Conservation (phyloP, 805 yeast genomes). For the Ogataea nitratoaversa region DNA sequence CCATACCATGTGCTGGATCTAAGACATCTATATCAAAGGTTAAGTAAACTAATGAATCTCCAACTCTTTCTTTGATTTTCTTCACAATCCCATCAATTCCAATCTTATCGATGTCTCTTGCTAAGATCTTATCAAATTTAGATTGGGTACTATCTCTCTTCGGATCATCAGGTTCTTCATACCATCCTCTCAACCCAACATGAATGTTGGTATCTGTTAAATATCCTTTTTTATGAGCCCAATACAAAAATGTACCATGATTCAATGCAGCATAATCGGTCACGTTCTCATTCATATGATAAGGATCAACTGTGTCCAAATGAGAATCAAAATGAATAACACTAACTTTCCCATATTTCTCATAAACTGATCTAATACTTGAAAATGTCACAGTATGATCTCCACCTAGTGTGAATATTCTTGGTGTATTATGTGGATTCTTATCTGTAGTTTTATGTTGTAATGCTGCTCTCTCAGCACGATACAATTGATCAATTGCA, state of each 20-base stretch:
- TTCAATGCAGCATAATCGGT: slow-evolving; percentile 49
- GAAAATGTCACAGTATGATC: slow-evolving; percentile 56
- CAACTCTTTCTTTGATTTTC: slow-evolving; percentile 31
- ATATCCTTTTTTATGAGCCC: slow-evolving; percentile 61
- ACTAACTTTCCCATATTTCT: slow-evolving; percentile 42
- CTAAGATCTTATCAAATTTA: slow-evolving; percentile 33
- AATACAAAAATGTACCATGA: slow-evolving; percentile 65
- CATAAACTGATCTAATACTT: slow-evolving; percentile 48
- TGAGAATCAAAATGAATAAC: slow-evolving; percentile 67
- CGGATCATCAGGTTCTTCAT: slow-evolving; percentile 33
- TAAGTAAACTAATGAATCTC: slow-evolving; percentile 38
- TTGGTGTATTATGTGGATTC: slow-evolving; percentile 28
- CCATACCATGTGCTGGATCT: slow-evolving; percentile 70
- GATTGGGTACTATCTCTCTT: slow-evolving; percentile 35
- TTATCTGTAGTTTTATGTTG: slow-evolving; percentile 26
- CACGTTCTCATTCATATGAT: slow-evolving; percentile 53
- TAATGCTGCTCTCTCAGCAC: slow-evolving; percentile 45
- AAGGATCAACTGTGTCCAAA: slow-evolving; percentile 68
- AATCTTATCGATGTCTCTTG: slow-evolving; percentile 40
- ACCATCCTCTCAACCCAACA: slow-evolving; percentile 61
- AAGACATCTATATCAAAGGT: slow-evolving; percentile 54
- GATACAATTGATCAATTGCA: slow-evolving; percentile 49
- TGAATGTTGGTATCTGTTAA: slow-evolving; percentile 45
- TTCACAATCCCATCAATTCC: slow-evolving; percentile 36
- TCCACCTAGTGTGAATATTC: slow-evolving; percentile 54